A percentile compares a stretch with the other conserved stretches of the same genome.
Conservation (phyloP, 2,329 filamentous ascomycete species). For the Fusarium praegraminearum region DNA sequence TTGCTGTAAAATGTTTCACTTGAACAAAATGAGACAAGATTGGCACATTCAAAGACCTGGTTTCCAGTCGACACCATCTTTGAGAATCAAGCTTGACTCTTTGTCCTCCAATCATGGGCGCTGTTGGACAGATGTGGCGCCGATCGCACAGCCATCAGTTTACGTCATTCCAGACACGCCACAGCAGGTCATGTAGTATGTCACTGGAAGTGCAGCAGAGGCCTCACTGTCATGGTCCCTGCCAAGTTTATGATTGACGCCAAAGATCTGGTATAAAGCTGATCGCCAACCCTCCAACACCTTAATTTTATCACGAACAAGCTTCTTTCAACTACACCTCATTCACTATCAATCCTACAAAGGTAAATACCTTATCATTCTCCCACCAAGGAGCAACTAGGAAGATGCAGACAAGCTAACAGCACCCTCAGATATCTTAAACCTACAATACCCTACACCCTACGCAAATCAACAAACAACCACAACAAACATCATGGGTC, state of each 20-base stretch:
- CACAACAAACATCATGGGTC: constrained; percentile 54
- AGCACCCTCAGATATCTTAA: not conserved
- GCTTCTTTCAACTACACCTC: constrained; percentile 43
- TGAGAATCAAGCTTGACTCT: not conserved
- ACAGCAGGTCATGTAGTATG: constrained; percentile 9
- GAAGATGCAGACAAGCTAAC: constrained; percentile 10
- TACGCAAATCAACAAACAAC: constrained; percentile 3
- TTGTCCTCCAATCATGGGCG: constrained; percentile 4
- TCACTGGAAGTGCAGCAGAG: constrained; percentile 24
- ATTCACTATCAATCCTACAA: not conserved
- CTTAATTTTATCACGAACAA: constrained; percentile 38
- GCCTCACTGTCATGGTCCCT: constrained; percentile 37
- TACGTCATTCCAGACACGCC: constrained; percentile 40
- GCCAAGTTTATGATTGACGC: constrained; percentile 40
- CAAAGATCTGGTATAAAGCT: constrained; percentile 37
- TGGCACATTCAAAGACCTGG: constrained; percentile 11
- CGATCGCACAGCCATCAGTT: constrained; percentile 36
- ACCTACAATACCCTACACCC: not conserved
- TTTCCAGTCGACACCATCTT: constrained; percentile 10
- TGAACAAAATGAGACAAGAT: constrained; percentile 19
- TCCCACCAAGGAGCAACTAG: not conserved
- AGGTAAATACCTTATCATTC: constrained; percentile 5
- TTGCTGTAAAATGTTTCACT: constrained; percentile 19
- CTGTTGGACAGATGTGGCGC: constrained; percentile 17
- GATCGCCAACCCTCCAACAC: constrained; percentile 40